These are phyloP conservation scores for Fusarium paranaense DNA, from an alignment of 2,329 filamentous ascomycete species.

Conservation along the genomic window DNA sequence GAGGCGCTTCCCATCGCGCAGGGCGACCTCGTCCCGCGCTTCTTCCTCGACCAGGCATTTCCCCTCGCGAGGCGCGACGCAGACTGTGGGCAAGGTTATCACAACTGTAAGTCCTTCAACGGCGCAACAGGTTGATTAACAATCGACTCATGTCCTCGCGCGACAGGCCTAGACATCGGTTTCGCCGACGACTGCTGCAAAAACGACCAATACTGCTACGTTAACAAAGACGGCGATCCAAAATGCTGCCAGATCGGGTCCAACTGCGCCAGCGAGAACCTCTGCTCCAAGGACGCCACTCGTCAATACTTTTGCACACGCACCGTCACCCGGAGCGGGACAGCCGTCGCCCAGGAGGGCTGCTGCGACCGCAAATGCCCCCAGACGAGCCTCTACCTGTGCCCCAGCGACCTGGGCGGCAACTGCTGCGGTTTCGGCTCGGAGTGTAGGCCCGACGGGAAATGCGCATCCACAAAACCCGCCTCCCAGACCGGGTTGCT, in stretches of 20 bases:
- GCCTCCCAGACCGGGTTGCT: slow-evolving; percentile 44
- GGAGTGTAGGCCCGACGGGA: slow-evolving; percentile 53
- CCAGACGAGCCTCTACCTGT: slow-evolving; percentile 57
- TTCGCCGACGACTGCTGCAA: slow-evolving; percentile 54
- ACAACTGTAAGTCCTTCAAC: slow-evolving; percentile 47
- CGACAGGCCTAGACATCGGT: slow-evolving; percentile 57
- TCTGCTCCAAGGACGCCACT: slow-evolving; percentile 46
- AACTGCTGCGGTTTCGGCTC: slow-evolving; percentile 62
- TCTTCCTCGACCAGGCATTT: slow-evolving; percentile 44
- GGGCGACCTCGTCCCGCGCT: slow-evolving; percentile 47
- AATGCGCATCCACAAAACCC: slow-evolving; percentile 51
- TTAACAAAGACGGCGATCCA: slow-evolving; percentile 48
- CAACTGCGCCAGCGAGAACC: slow-evolving; percentile 53
- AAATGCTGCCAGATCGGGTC: slow-evolving; percentile 58
- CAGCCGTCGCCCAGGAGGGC: slow-evolving; percentile 42
- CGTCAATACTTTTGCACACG: slow-evolving; percentile 49
- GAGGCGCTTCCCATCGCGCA: slow-evolving; percentile 34
- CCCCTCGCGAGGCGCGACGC: slow-evolving; percentile 45
- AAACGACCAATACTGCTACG: slow-evolving; percentile 59
- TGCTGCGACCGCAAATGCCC: slow-evolving; percentile 58
- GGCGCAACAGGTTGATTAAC: background rate
- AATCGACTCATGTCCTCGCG: background rate
- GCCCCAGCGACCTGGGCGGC: slow-evolving; percentile 57
- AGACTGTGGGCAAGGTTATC: slow-evolving; percentile 43
- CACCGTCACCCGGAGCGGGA: slow-evolving; percentile 44